Base-by-base conservation (phyloP, 2,329 filamentous ascomycete genomes). In the Fusarium sp. region DNA sequence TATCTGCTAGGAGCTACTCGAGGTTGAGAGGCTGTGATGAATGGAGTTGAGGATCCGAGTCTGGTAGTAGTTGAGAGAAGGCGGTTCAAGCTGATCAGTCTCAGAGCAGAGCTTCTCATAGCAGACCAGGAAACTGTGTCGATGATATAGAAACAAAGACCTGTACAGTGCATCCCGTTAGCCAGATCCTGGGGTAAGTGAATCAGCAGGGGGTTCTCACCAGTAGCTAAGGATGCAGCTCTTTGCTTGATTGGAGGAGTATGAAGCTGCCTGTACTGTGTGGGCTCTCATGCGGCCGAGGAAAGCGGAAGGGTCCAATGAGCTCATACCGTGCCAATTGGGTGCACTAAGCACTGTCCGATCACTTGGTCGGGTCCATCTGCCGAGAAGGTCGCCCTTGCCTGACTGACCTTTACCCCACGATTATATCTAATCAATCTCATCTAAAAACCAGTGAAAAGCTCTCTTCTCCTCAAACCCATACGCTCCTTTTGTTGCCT, bases 391-490 rank as follows among this genome's bases (percentile, higher is more conserved):
- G 58, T 63, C 30, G 23, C 23, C 23, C 23, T 23, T 23, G 23
- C 23, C 23, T 23, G 23, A 23, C 23, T 23, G 23, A 60, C 60
- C 34, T 37, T 37, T 67, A 69, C 67, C 70, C 68, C 72, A 70
- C 70, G 66, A 66, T 68, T 60, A 65, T 74, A 78, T 81, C 79
- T 81, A 80, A 81, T 81, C 79, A 80, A 80, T 81, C 79, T 65
- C 73, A 23, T 23, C 23, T 23, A 23, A 23, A 23, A 23, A 23
- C 23, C 23, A 23, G 23, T 23, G 23, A 78, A 66, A 43, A 39
- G 51, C 28, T 36, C 30, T 62, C 47, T 23, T 23, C 23, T 23
- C 23, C 23, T 23, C 23, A 23, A 23, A 23, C 23, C 31, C 47
- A 18, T 39, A 55, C 39, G 37, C 34, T 28, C 39, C 37, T 40